A percentile compares a stretch with the other conserved stretches of the same genome.
Evolutionary conservation across 495 filamentous ascomycete genomes (phyloP).

Genomic region (Apodospora peruviana): DNA sequence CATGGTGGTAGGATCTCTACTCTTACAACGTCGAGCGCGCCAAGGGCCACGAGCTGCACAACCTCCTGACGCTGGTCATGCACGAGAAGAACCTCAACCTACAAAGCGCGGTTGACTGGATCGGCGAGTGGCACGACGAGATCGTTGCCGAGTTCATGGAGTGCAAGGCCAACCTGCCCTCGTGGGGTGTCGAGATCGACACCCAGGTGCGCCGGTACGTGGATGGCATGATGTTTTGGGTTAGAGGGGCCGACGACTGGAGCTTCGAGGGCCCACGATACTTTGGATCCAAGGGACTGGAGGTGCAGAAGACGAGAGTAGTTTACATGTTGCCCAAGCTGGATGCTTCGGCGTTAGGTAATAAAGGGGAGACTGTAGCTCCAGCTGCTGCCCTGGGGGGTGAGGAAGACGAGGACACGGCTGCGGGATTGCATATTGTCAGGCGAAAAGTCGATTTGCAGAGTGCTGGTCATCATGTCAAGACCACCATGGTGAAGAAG

Average conservation of each 20-base stretch:
- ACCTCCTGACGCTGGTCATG: constrained; percentile 7
- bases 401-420: too few species aligned
- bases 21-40: constrained; percentile 12
- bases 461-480: too few species aligned
- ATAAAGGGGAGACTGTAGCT: too few species aligned
- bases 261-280: constrained; percentile 5
- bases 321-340: neutral
- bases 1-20: constrained; percentile 2
- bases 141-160: constrained; percentile 2
- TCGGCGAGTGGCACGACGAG: constrained; percentile 7
- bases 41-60: constrained; percentile 10
- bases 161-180: neutral
- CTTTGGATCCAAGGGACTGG: constrained; percentile 3
- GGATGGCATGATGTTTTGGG: constrained; percentile 1
- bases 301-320: neutral
- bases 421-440: too few species aligned
- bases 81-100: constrained; percentile 1
- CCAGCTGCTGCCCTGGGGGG: too few species aligned
- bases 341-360: too few species aligned
- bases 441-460: too few species aligned
- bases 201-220: constrained; percentile 6
- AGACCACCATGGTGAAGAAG: too few species aligned
- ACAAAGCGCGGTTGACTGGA: neutral
- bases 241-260: constrained; percentile 6
- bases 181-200: constrained; percentile 2